Percentiles rank a stretch among this genome's conserved stretches.
Evolutionary conservation across 2,329 filamentous ascomycete genomes (phyloP).

Genomic region (Microdochium paspali): DNA sequence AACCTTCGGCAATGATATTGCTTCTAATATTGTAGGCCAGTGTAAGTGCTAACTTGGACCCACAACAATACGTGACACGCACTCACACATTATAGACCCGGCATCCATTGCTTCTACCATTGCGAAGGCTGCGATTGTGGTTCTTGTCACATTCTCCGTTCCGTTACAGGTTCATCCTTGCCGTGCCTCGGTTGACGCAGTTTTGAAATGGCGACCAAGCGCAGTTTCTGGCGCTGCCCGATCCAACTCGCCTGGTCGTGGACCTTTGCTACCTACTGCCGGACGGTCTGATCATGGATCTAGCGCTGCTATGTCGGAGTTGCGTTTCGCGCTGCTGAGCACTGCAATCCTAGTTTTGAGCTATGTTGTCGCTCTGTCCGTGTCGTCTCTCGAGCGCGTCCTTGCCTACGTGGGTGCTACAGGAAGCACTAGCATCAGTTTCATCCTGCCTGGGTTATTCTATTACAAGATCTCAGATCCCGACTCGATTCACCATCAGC

Average conservation of each 20-base stretch:
- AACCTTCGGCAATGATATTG: slow-evolving; percentile 83
- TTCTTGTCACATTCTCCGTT: slow-evolving; percentile 93
- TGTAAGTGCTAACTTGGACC: slow-evolving; percentile 44
- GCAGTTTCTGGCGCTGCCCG: slow-evolving; percentile 27
- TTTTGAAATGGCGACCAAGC: slow-evolving; percentile 81
- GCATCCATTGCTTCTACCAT: slow-evolving; percentile 79
- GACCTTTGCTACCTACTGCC: slow-evolving; percentile 30
- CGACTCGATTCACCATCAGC: slow-evolving; percentile 76
- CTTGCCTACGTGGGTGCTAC: slow-evolving; percentile 93
- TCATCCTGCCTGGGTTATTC: slow-evolving; percentile 91
- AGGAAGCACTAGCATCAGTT: slow-evolving; percentile 89
- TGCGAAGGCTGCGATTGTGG: slow-evolving; percentile 87
- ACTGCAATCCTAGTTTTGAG: slow-evolving; percentile 75
- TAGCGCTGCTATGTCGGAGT: slow-evolving; percentile 64
- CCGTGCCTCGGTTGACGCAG: slow-evolving; percentile 86
- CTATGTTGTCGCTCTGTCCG: slow-evolving; percentile 84
- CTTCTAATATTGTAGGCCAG: slow-evolving; percentile 90
- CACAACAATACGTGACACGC: slow-evolving; percentile 5
- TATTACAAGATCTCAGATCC: slow-evolving; percentile 98
- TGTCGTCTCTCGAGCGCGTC: slow-evolving; percentile 81
- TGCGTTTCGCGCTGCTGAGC: slow-evolving; percentile 82
- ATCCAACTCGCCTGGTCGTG: slow-evolving; percentile 28
- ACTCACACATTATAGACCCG: slow-evolving; percentile 35
- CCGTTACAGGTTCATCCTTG: slow-evolving; percentile 94
- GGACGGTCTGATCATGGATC: slow-evolving; percentile 41